phyloP scores from a whole-genome alignment of 208 protist genomes.

The Lotmaria passim region DNA sequence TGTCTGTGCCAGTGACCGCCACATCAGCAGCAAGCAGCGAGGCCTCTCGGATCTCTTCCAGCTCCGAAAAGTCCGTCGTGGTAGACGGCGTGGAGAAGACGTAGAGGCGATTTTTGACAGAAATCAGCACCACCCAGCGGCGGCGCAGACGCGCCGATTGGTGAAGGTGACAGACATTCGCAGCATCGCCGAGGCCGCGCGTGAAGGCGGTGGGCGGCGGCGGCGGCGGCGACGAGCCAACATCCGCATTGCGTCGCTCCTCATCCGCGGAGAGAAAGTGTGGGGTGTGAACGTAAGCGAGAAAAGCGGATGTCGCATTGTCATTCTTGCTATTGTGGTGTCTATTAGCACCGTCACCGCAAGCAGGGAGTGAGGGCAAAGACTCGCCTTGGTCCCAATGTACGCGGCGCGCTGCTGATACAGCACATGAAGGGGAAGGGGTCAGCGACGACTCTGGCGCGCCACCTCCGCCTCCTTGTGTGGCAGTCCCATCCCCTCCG shows the following conservation, averaged over 20 bases:
- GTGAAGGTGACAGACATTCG: too few relatives aligned
- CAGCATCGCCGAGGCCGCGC: not conserved
- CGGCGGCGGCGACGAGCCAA: not conserved
- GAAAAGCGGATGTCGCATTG: not conserved
- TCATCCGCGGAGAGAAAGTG: slow-evolving; percentile 35
- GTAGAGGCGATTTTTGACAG: slow-evolving; percentile 40
- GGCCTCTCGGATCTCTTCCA: slow-evolving; percentile 5
- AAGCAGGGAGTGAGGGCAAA: not conserved
- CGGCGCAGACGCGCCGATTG: slow-evolving; percentile 6
- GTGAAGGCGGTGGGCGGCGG: not conserved
- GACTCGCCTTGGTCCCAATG: not conserved
- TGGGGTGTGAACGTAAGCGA: slow-evolving; percentile 27
- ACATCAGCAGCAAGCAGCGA: not conserved
- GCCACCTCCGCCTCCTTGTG: not conserved
- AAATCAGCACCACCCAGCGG: slow-evolving; percentile 45
- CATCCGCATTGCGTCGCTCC: not conserved
- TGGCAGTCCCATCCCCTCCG: not conserved
- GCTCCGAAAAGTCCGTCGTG: slow-evolving; percentile 19
- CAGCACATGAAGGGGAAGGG: too few relatives aligned
- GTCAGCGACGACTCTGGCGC: not conserved
- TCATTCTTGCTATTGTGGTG: not conserved
- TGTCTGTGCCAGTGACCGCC: not conserved
- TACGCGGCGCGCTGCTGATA: slow-evolving; percentile 7
- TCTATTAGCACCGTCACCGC: not conserved
- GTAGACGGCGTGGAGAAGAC: slow-evolving; percentile 36